Evolutionary conservation across 2,329 filamentous ascomycete species (phyloP), one percentile per base, ranked within the genome.

Genomic region (Stachybotrys chartarum): DNA sequence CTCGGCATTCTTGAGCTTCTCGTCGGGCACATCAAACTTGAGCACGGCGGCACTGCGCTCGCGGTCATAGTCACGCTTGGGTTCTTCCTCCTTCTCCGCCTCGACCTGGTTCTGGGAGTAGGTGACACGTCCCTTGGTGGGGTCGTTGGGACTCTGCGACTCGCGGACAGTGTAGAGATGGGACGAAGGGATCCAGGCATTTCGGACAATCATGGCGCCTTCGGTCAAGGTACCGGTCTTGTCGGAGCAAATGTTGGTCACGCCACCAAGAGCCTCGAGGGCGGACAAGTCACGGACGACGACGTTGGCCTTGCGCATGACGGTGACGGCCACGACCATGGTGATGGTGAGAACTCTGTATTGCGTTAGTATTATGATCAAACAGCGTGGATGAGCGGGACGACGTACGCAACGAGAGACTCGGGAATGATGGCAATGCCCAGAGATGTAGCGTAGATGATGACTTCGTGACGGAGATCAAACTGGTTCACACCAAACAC

Each of bases 201-300:
- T 85, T 59, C 83, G 78, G 16, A 85, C 82, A 59, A 88, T 83
- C 86, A 88, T 88, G 62, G 84, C 84, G 42, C 85, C 83, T 61
- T 85, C 81, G 0, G 84, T 87, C 14, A 87, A 72, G 0, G 86
- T 90, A 14, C 86, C 86, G 0, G 86, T 89, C 70, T 88, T 88
- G 71, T 88, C 86, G 30, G 85, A 88, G 69, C 86, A 89, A 63
- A 89, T 87, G 64, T 87, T 84, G 55, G 85, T 88, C 30, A 89
- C 85, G 48, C 83, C 85, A 12, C 86, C 86, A 2, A 90, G 77
- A 12, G 85, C 84, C 63, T 90, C 86, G 0, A 89, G 77, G 0
- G 84, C 83, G 4, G 83, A 83, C 48, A 89, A 75, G 63, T 87
- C 85, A 59, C 83, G 78, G 31, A 86, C 81, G 54, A 87, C 81